These are phyloP conservation scores for Ananas comosus DNA, from an alignment of 176 grass and related monocot genomes.

Conservation along the genomic window DNA sequence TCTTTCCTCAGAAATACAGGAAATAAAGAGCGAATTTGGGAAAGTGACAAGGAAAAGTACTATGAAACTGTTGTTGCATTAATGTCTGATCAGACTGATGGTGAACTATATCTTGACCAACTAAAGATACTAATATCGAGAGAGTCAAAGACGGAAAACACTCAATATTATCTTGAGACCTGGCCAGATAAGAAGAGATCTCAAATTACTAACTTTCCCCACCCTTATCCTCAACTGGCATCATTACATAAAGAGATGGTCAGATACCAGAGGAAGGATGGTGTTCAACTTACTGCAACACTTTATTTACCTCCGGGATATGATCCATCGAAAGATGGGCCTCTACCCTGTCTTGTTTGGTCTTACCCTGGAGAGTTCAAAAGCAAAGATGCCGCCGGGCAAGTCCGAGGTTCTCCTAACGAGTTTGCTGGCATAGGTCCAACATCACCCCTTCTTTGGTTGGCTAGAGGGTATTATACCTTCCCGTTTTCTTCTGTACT, in stretches of 20 bases:
- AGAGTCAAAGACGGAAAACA: slow-evolving; percentile 99
- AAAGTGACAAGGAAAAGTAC: slow-evolving; percentile 93
- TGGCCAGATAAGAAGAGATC: slow-evolving; percentile 87
- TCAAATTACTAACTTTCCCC: slow-evolving; percentile 96
- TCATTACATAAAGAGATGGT: slow-evolving; percentile 95
- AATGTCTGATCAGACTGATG: slow-evolving; percentile 88
- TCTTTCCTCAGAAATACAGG: slow-evolving; percentile 70
- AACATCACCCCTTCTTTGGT: slow-evolving; percentile 91
- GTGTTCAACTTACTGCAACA: slow-evolving; percentile 92
- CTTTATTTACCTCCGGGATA: slow-evolving; percentile 91
- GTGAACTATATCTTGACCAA: slow-evolving; percentile 55
- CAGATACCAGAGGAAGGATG: slow-evolving; percentile 85
- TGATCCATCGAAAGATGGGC: slow-evolving; percentile 65
- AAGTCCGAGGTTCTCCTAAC: slow-evolving; percentile 97
- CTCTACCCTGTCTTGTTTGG: slow-evolving; percentile 91
- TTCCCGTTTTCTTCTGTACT: slow-evolving; percentile 21
- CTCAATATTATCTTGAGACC: slow-evolving; percentile 81
- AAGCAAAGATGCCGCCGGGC: slow-evolving; percentile 98
- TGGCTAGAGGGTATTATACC: slow-evolving; percentile 82
- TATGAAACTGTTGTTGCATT: slow-evolving; percentile 83
- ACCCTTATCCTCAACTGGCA: slow-evolving; percentile 91
- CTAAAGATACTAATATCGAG: slow-evolving; percentile 90
- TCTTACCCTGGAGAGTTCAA: slow-evolving; percentile 99
- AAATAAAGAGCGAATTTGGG: slow-evolving; percentile 95
- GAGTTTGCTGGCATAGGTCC: slow-evolving; percentile 84